Percentiles rank a stretch among this genome's conserved stretches.
phyloP scores from a whole-genome alignment of 2,329 filamentous ascomycete genomes.

The Fusarium devonianum region DNA sequence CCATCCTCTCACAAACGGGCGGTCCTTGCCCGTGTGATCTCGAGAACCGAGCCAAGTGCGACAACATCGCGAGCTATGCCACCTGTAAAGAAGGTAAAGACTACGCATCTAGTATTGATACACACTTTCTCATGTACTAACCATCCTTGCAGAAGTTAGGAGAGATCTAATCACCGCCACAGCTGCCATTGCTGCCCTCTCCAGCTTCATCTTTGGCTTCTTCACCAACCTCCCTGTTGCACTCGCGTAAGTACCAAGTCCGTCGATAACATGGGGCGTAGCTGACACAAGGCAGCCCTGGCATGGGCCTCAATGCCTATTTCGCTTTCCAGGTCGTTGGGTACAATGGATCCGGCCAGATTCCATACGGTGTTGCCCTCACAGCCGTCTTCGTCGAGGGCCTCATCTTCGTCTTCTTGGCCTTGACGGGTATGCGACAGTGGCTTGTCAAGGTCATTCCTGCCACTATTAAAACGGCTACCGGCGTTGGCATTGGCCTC shows the following conservation, averaged over 20 bases:
- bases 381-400: slow-evolving; percentile 85
- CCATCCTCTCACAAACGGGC: slow-evolving; percentile 27
- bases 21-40: slow-evolving; percentile 26
- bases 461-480: slow-evolving; percentile 80
- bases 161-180: slow-evolving; percentile 81
- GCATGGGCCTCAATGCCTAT: slow-evolving; percentile 74
- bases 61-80: slow-evolving; percentile 56
- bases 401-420: slow-evolving; percentile 77
- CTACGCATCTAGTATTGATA: neutral
- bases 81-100: slow-evolving; percentile 45
- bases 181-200: slow-evolving; percentile 75
- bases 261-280: slow-evolving; percentile 64
- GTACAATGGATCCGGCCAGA: slow-evolving; percentile 72
- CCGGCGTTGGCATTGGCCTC: slow-evolving; percentile 79
- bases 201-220: slow-evolving; percentile 48
- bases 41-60: slow-evolving; percentile 46
- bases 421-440: slow-evolving; percentile 79
- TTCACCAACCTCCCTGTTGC: slow-evolving; percentile 33
- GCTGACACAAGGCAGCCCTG: slow-evolving; percentile 45
- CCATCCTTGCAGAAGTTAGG: slow-evolving; percentile 58
- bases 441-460: slow-evolving; percentile 83
- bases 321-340: slow-evolving; percentile 75
- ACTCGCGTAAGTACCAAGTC: slow-evolving; percentile 18
- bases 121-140: too few relatives aligned
- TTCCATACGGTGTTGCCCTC: slow-evolving; percentile 75